Evolutionary conservation across 352 stramenopile genomes (phyloP).

Genomic region (Blastocystis sp.): DNA sequence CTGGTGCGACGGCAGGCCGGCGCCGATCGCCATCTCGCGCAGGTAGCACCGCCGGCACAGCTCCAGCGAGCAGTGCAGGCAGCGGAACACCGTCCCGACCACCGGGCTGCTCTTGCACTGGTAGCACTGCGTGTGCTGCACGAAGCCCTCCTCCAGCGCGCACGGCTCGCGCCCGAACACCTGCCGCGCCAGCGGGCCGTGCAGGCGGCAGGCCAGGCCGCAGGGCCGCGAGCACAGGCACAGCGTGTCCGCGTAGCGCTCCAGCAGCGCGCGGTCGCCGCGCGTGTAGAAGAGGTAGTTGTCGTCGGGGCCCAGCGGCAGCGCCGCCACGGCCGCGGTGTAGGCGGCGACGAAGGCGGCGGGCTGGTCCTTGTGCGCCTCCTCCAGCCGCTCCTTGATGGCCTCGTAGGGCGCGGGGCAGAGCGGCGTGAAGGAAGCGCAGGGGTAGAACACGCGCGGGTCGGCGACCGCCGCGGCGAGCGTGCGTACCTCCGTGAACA

Average conservation of each 20-base stretch:
- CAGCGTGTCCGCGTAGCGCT: conserved; percentile 2
- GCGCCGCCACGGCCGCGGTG: not conserved
- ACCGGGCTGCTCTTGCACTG: conserved; percentile 33
- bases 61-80: conserved; percentile 32
- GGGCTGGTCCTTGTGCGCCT: not conserved
- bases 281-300: not conserved
- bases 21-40: conserved; percentile 32
- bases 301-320: not conserved
- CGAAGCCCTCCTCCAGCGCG: not conserved
- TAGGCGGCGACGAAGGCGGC: not conserved
- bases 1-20: conserved; percentile 20
- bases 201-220: not conserved
- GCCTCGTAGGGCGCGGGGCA: not conserved
- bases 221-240: not conserved
- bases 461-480: not conserved
- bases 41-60: conserved; percentile 29
- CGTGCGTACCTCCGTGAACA: conserved; percentile 26
- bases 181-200: conserved; percentile 1
- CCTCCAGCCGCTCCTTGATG: not conserved
- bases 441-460: not conserved
- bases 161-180: not conserved
- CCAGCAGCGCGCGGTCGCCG: not conserved
- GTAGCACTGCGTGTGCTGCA: conserved; percentile 14
- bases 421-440: conserved; percentile 20
- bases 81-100: conserved; percentile 48